phyloP scores from a whole-genome alignment of 352 stramenopile species.

The Phytophthora sp. region DNA sequence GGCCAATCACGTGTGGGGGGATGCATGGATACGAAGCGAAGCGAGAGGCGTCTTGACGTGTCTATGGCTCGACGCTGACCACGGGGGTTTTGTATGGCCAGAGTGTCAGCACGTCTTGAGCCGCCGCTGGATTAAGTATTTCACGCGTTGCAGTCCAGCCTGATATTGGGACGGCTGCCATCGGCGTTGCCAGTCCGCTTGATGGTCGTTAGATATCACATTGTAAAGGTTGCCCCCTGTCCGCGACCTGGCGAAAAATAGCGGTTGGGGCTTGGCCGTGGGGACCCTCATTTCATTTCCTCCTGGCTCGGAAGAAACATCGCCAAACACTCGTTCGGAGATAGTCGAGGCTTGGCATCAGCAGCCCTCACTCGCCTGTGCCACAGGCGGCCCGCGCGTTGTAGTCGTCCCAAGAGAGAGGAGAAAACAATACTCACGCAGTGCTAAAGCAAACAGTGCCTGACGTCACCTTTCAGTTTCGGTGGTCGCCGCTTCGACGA shows the following conservation, averaged over 20 bases:
- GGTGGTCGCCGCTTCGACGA: conserved; percentile 24
- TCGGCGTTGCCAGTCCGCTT: neutral
- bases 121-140: conserved; percentile 12
- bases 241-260: conserved; percentile 16
- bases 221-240: conserved; percentile 12
- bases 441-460: neutral
- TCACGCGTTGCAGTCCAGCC: conserved; percentile 21
- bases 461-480: conserved; percentile 26
- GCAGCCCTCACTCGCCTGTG: conserved; percentile 28
- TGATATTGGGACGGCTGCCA: conserved; percentile 15
- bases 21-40: conserved; percentile 34
- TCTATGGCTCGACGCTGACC: conserved; percentile 15
- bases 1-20: conserved; percentile 20
- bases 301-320: conserved; percentile 29
- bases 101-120: neutral
- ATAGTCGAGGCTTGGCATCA: too few species aligned
- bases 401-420: conserved; percentile 36
- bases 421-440: conserved; percentile 3
- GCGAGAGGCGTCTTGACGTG: conserved; percentile 19
- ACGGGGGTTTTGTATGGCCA: conserved; percentile 15
- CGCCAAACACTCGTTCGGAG: conserved; percentile 16
- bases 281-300: conserved; percentile 36
- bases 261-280: neutral
- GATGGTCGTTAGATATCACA: neutral
- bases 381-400: conserved; percentile 40